phyloP scores from a whole-genome alignment of 2,329 filamentous ascomycete genomes.

The Pseudogymnoascus sp. region DNA sequence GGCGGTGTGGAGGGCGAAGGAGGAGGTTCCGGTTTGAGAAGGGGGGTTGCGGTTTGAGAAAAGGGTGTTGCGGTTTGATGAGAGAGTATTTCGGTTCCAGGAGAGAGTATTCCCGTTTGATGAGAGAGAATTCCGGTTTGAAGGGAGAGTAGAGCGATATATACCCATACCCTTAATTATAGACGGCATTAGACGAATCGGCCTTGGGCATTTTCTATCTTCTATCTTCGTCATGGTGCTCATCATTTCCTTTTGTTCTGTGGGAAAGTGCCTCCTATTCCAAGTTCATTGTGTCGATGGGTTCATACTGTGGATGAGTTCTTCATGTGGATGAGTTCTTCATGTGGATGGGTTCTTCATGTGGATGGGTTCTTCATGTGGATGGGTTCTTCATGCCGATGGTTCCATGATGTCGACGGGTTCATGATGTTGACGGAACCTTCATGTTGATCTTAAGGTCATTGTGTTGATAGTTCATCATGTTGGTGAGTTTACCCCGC shows the following conservation, averaged over 20 bases:
- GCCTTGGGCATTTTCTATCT: not conserved
- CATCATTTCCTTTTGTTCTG: not conserved
- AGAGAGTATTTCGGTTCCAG: not conserved
- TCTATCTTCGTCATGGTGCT: not conserved
- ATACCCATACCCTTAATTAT: not conserved
- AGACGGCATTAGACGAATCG: not conserved
- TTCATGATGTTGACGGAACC: no score
- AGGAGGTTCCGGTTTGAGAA: not conserved
- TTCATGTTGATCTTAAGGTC: not conserved
- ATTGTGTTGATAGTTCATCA: not conserved
- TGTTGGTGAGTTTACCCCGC: not conserved
- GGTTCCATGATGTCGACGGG: not conserved
- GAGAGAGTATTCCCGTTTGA: not conserved
- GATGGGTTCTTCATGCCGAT: not conserved
- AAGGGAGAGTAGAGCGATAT: not conserved
- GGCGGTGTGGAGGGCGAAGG: conserved; percentile 51
- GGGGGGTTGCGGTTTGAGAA: not conserved
- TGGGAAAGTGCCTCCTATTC: not conserved
- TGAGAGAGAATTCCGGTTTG: not conserved
- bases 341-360: not conserved
- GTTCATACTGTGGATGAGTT: no score
- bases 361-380: not conserved
- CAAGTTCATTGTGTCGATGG: not conserved
- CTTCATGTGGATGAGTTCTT: not conserved
- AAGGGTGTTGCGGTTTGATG: not conserved